These are phyloP conservation scores for Tricholoma terreum DNA, from an alignment of 768 basidiomycete species.

Conservation along the genomic window DNA sequence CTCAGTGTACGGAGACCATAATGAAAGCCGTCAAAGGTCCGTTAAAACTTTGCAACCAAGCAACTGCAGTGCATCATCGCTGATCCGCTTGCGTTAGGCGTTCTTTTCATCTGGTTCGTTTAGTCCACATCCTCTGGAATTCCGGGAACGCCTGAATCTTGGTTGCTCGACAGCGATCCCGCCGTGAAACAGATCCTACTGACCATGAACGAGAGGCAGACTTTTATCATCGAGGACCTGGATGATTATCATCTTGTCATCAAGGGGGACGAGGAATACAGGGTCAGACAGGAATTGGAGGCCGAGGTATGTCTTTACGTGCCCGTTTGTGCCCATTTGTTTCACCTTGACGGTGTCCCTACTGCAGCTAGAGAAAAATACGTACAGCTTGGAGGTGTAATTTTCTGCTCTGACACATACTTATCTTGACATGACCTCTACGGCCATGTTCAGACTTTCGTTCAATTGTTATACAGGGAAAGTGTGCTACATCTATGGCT, in stretches of 20 bases:
- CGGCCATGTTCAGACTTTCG: neutral
- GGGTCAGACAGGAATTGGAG: conserved; percentile 70
- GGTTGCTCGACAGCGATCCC: conserved; percentile 55
- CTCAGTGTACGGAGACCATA: neutral
- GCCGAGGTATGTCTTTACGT: conserved; percentile 49
- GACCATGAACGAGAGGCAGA: conserved; percentile 74
- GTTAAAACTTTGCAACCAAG: conserved; percentile 13
- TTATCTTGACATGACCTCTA: neutral
- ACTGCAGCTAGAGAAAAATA: conserved; percentile 80
- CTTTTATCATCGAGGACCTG: conserved; percentile 84
- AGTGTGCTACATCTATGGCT: neutral
- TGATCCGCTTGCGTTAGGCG: conserved; percentile 42
- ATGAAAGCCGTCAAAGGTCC: conserved; percentile 69
- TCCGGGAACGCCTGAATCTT: neutral
- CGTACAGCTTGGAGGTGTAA: conserved; percentile 62
- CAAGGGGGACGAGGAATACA: conserved; percentile 77
- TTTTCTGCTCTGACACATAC: neutral
- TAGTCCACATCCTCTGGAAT: neutral
- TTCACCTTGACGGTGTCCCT: neutral
- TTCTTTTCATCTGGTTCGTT: conserved; percentile 65
- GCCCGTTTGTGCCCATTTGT: conserved; percentile 4
- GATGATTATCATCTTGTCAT: conserved; percentile 84
- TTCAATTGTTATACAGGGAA: neutral
- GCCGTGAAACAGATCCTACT: conserved; percentile 88
- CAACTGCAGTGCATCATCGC: neutral